phyloP scores from a whole-genome alignment of 2,329 filamentous ascomycete species.

The Verticillium zaregamsianum region DNA sequence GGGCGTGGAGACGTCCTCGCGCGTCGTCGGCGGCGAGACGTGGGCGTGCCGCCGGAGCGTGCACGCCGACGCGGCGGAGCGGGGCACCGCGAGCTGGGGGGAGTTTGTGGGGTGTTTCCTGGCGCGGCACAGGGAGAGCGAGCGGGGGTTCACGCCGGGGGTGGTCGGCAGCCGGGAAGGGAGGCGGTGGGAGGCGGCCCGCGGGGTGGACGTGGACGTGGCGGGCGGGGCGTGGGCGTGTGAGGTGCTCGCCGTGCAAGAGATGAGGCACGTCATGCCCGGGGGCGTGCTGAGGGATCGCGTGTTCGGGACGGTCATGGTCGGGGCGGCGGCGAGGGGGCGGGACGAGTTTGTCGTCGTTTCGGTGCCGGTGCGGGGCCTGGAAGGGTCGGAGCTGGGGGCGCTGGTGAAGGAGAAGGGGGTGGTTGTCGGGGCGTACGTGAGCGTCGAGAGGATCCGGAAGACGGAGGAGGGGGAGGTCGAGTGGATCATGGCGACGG shows the following conservation, averaged over 20 bases:
- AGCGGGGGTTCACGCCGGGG: constrained; percentile 34
- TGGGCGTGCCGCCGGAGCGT: constrained; percentile 63
- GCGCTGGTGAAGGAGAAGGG: constrained; percentile 35
- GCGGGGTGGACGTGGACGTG: constrained; percentile 33
- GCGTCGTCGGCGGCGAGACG: constrained; percentile 46
- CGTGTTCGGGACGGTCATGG: constrained; percentile 62
- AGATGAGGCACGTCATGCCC: constrained; percentile 63
- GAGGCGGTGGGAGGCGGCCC: constrained; percentile 40
- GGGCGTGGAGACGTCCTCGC: constrained; percentile 49
- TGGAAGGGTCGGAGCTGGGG: constrained; percentile 25
- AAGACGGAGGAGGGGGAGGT: constrained; percentile 40
- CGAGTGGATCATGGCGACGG: constrained; percentile 77
- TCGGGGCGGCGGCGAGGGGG: constrained; percentile 43
- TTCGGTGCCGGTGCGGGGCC: constrained; percentile 49
- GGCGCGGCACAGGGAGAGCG: constrained; percentile 36
- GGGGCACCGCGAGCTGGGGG: constrained; percentile 55
- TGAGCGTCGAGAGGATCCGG: constrained; percentile 59
- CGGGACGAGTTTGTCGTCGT: constrained; percentile 49
- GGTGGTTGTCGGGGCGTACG: constrained; percentile 56
- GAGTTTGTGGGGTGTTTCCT: constrained; percentile 61
- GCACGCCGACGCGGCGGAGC: constrained; percentile 48
- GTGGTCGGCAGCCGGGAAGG: constrained; percentile 29
- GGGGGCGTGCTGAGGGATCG: constrained; percentile 49
- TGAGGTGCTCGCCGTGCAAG: constrained; percentile 49
- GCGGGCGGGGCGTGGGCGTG: constrained; percentile 37